Conservation (phyloP, 768 basidiomycete species). For the Naganishia randhawae region DNA sequence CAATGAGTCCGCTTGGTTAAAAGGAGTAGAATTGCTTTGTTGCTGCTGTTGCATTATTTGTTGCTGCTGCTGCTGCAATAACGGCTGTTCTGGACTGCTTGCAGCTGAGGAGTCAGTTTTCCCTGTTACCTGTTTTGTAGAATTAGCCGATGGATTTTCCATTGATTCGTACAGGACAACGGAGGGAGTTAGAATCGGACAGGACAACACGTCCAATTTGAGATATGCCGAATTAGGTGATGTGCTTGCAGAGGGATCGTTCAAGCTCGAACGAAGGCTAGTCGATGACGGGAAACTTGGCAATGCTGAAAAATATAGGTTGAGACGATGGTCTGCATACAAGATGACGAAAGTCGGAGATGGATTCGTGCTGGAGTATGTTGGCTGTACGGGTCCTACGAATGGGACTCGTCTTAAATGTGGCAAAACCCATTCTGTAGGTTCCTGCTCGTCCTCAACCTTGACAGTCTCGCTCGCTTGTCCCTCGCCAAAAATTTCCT, state of each 20-base stretch:
- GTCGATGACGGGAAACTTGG: constrained; percentile 7
- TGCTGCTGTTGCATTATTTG: constrained; percentile 14
- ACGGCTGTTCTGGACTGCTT: constrained; percentile 16
- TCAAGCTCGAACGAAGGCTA: constrained; percentile 2
- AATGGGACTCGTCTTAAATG: background rate
- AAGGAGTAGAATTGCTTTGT: background rate
- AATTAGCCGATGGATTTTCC: background rate
- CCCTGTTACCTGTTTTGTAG: background rate
- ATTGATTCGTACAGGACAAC: constrained; percentile 8
- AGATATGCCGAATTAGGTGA: background rate
- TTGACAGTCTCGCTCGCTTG: background rate
- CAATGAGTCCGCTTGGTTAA: background rate
- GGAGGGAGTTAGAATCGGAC: constrained; percentile 21
- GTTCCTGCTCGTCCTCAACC: background rate
- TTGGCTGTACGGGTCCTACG: background rate
- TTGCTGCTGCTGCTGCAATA: constrained; percentile 18
- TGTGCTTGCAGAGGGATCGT: background rate
- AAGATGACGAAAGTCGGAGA: constrained; percentile 14
- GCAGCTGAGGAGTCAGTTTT: constrained; percentile 21
- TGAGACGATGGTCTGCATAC: constrained; percentile 18
- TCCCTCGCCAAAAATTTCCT: constrained; percentile 10
- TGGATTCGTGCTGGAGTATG: background rate
- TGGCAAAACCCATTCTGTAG: background rate
- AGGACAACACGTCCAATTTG: constrained; percentile 17
- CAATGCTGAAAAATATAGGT: constrained; percentile 21